These are phyloP conservation scores for Isabelozyma pseudorhagii DNA, from an alignment of 805 yeast genomes.

Conservation along the genomic window DNA sequence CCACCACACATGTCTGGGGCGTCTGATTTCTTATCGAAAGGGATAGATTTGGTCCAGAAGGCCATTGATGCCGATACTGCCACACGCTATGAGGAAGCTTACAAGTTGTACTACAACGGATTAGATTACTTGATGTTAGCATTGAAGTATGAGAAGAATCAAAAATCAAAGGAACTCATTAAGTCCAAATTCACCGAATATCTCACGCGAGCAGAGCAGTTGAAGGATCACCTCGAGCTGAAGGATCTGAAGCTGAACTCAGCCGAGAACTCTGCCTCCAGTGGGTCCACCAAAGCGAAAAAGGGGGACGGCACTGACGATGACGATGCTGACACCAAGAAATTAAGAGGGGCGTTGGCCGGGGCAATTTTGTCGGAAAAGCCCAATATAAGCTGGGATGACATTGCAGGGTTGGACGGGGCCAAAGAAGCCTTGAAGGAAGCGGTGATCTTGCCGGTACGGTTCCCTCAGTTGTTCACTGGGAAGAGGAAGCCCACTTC, in stretches of 20 bases:
- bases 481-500: slow-evolving; percentile 92
- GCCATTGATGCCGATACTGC: slow-evolving; percentile 95
- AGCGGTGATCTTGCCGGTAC: slow-evolving; percentile 94
- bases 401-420: slow-evolving; percentile 90
- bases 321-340: slow-evolving; percentile 80
- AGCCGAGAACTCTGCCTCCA: slow-evolving; percentile 51
- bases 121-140: slow-evolving; percentile 95
- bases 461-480: slow-evolving; percentile 90
- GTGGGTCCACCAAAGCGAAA: slow-evolving; percentile 57
- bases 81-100: slow-evolving; percentile 89
- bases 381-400: slow-evolving; percentile 92
- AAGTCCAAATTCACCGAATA: slow-evolving; percentile 89
- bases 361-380: slow-evolving; percentile 89
- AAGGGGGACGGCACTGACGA: slow-evolving; percentile 57
- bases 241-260: slow-evolving; percentile 43
- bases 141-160: slow-evolving; percentile 86
- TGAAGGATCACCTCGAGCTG: slow-evolving; percentile 83
- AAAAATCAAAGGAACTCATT: slow-evolving; percentile 82
- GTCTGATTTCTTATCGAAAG: slow-evolving; percentile 81
- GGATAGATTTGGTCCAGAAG: slow-evolving; percentile 89
- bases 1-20: slow-evolving; percentile 20
- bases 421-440: slow-evolving; percentile 97
- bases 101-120: slow-evolving; percentile 87
- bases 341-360: slow-evolving; percentile 84
- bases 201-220: slow-evolving; percentile 86